Percentiles rank a stretch among this genome's conserved stretches.
These are phyloP conservation scores for Metschnikowia cerradonensis DNA, from an alignment of 805 yeast genomes.

Conservation along the genomic window DNA sequence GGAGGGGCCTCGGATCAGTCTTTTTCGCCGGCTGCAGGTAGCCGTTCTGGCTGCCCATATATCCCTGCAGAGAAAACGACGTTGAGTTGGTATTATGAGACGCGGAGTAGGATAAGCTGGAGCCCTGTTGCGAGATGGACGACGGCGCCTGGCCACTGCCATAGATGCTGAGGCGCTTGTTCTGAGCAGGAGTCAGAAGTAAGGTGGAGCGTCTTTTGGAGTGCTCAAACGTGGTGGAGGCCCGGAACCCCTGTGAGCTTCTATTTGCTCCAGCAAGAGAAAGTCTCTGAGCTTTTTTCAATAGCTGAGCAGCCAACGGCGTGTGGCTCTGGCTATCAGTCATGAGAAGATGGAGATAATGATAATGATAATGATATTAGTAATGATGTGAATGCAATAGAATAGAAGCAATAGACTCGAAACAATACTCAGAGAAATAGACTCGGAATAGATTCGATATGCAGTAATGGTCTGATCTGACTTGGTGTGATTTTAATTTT, in stretches of 20 bases:
- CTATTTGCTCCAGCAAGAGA: constrained; percentile 20
- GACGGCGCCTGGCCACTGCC: constrained; percentile 2
- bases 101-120: neutral
- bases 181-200: constrained; percentile 33
- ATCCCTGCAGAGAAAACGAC: constrained; percentile 8
- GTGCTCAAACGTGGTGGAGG: constrained; percentile 17
- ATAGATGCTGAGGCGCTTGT: constrained; percentile 16
- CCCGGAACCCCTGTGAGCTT: constrained; percentile 16
- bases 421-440: no score
- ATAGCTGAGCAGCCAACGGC: constrained; percentile 15
- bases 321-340: constrained; percentile 10
- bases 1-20: constrained; percentile 69
- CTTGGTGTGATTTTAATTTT: no score
- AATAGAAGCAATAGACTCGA: no score
- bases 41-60: neutral
- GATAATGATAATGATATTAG: neutral
- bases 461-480: no score
- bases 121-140: constrained; percentile 2
- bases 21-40: neutral
- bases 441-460: no score
- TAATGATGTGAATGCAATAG: no score
- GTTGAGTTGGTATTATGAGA: constrained; percentile 5
- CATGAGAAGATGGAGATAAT: neutral
- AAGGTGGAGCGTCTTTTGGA: constrained; percentile 28
- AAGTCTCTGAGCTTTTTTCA: constrained; percentile 15